Conservation (phyloP, 306 rosid genomes). For the Rosa chinensis region DNA sequence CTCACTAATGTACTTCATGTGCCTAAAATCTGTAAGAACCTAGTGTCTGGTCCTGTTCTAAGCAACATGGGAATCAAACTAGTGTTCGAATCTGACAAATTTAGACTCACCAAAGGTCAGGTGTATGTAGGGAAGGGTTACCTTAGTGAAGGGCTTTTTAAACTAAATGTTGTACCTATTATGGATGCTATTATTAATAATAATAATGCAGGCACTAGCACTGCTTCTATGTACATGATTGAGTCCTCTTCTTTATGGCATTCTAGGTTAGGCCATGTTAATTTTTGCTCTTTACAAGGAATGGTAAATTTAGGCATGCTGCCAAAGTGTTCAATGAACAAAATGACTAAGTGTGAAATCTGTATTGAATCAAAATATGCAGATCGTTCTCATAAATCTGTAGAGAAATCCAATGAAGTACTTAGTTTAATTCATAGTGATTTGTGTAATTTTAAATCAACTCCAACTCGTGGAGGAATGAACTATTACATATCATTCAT, state of each 20-base stretch:
- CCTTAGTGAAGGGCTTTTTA: neutral
- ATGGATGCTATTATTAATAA: neutral
- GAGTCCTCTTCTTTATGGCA: neutral
- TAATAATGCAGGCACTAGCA: neutral
- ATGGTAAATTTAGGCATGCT: neutral
- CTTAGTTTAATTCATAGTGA: too few species aligned
- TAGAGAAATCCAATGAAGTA: too few species aligned
- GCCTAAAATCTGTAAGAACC: neutral
- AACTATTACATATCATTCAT: too few species aligned
- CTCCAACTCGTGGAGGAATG: too few species aligned
- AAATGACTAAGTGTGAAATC: too few species aligned
- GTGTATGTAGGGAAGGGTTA: neutral
- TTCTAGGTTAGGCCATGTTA: constrained; percentile 2
- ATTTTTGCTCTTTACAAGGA: neutral
- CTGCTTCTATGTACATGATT: neutral
- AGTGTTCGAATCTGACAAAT: neutral
- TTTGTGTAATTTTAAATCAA: too few species aligned
- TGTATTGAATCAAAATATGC: too few species aligned
- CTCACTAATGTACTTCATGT: constrained; percentile 2
- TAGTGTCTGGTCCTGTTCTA: neutral
- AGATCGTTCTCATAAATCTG: too few species aligned
- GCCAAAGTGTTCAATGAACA: too few species aligned
- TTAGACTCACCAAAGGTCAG: neutral
- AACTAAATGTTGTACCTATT: neutral
- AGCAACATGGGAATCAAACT: neutral